Percentiles rank a stretch among this genome's conserved stretches.
Conservation (phyloP, 1,284 basidiomycete species). For the Ustilago loliicola region DNA sequence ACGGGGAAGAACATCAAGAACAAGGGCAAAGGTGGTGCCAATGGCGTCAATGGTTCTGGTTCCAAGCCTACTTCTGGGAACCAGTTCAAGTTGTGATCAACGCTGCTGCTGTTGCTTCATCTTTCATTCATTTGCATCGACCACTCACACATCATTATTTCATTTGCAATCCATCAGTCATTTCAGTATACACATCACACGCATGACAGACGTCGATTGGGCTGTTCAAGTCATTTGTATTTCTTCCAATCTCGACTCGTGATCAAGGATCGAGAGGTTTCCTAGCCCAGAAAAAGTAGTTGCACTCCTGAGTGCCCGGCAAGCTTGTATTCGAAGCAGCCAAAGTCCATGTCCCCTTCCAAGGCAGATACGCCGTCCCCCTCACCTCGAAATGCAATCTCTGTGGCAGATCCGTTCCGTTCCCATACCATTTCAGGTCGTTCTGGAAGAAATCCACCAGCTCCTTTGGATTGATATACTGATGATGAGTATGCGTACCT, state of each 20-base stretch:
- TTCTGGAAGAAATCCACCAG: slow-evolving; percentile 85
- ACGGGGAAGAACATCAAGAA: slow-evolving; percentile 36
- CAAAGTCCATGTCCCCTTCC: slow-evolving; percentile 58
- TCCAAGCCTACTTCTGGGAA: slow-evolving; percentile 24
- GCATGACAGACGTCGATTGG: neutral
- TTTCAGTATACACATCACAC: neutral
- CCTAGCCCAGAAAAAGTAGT: slow-evolving; percentile 69
- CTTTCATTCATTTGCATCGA: neutral
- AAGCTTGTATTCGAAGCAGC: slow-evolving; percentile 25
- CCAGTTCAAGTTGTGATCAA: slow-evolving; percentile 46
- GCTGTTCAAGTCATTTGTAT: neutral
- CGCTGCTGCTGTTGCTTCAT: neutral
- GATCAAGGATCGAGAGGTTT: slow-evolving; percentile 47
- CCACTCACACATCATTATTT: neutral
- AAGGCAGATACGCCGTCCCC: slow-evolving; percentile 63
- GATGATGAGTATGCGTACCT: slow-evolving; percentile 92
- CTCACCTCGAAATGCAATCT: slow-evolving; percentile 63
- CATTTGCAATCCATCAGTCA: slow-evolving; percentile 4
- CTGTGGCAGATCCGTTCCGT: slow-evolving; percentile 29
- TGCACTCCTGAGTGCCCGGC: slow-evolving; percentile 56
- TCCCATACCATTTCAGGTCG: slow-evolving; percentile 72
- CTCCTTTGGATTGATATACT: slow-evolving; percentile 90
- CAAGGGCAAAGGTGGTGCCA: slow-evolving; percentile 31
- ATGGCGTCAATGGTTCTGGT: slow-evolving; percentile 13
- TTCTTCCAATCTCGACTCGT: neutral